These are phyloP conservation scores for Apium graveolens DNA, from an alignment of 129 eudicot species.

Conservation along the genomic window DNA sequence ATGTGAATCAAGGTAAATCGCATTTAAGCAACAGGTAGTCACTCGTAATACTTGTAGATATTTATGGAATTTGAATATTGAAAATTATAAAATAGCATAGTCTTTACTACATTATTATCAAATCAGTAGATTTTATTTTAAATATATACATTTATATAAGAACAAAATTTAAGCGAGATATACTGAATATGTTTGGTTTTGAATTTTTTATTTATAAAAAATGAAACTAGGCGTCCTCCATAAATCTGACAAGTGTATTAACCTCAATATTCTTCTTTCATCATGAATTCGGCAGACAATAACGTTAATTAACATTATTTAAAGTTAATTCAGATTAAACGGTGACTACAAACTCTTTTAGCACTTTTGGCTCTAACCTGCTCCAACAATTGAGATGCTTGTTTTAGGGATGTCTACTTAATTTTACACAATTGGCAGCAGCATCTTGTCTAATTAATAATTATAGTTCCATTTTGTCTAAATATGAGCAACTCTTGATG, in stretches of 20 bases:
- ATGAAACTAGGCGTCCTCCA: neutral
- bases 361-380: neutral
- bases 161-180: too few species aligned
- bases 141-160: too few species aligned
- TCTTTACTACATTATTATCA: too few species aligned
- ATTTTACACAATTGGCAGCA: neutral
- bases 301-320: neutral
- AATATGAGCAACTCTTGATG: neutral
- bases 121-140: too few species aligned
- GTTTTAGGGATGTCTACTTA: neutral
- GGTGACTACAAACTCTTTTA: neutral
- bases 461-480: neutral
- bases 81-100: too few species aligned
- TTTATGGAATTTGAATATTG: too few species aligned
- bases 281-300: conserved; percentile 7
- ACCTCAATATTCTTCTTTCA: neutral
- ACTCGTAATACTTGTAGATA: too few species aligned
- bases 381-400: neutral
- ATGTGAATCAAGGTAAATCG: too few species aligned
- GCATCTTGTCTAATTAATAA: neutral
- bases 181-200: too few species aligned
- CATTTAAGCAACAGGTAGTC: too few species aligned
- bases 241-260: neutral
- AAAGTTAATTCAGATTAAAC: neutral
- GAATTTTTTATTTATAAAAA: too few species aligned